Conservation (phyloP, 805 yeast genomes). For the Torulaspora indica region DNA sequence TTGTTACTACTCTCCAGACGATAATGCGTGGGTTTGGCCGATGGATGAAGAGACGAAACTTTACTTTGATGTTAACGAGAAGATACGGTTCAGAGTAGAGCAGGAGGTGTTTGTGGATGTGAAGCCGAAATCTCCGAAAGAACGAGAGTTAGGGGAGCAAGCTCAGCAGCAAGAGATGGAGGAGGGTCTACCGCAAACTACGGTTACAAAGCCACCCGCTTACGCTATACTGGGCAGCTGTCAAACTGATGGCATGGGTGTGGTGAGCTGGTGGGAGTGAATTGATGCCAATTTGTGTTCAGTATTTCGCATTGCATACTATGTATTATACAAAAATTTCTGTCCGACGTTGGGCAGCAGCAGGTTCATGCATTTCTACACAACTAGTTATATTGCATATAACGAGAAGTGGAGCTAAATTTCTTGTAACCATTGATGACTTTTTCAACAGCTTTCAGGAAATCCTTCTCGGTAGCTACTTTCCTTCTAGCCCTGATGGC, state of each 20-base stretch:
- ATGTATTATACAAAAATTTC: slow-evolving; percentile 14
- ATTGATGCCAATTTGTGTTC: neutral
- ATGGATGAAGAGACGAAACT: slow-evolving; percentile 64
- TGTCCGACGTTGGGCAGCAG: neutral
- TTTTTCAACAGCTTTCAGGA: slow-evolving; percentile 95
- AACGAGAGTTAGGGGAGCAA: slow-evolving; percentile 40
- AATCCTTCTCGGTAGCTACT: slow-evolving; percentile 97
- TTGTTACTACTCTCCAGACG: slow-evolving; percentile 60
- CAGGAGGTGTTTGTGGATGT: slow-evolving; percentile 80
- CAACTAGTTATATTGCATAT: slow-evolving; percentile 88
- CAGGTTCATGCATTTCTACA: neutral
- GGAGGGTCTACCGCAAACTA: slow-evolving; percentile 26
- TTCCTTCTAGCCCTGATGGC: slow-evolving; percentile 98
- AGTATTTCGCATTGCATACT: slow-evolving; percentile 12
- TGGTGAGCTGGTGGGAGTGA: slow-evolving; percentile 93
- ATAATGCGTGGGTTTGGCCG: slow-evolving; percentile 96
- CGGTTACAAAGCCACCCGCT: slow-evolving; percentile 55
- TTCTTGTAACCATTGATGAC: slow-evolving; percentile 98
- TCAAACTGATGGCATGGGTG: slow-evolving; percentile 95
- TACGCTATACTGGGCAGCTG: slow-evolving; percentile 85
- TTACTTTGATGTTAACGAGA: slow-evolving; percentile 85
- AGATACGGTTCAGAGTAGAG: slow-evolving; percentile 85
- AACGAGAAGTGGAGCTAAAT: slow-evolving; percentile 93
- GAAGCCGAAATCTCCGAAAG: slow-evolving; percentile 69
- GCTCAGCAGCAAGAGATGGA: slow-evolving; percentile 25